Base-by-base conservation (phyloP, 163 green algal species). In the Scenedesmus sp. region DNA sequence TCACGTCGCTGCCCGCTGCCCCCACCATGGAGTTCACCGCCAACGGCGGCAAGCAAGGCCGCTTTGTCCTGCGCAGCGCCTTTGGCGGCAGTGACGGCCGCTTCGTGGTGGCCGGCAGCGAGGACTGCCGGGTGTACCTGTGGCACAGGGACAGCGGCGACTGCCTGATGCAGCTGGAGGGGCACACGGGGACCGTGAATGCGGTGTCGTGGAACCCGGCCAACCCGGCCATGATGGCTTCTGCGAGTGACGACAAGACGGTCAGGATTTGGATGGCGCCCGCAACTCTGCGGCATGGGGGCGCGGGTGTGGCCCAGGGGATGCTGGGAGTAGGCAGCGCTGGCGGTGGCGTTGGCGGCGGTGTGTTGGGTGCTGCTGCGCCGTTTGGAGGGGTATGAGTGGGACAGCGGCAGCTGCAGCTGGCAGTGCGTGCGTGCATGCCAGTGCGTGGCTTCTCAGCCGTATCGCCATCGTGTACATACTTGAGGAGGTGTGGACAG, bases 131-230 rank as follows among this genome's bases (percentile, higher is more conserved):
- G 93, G 92, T 99, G 42, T 97, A 99, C 90, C 91, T 99, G 42
- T 99, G 98, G 98, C 96, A 98, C 91, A 91, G 96, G 0, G 93
- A 95, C 84, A 97, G 65, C 3, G 96, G 95, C 5, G 94, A 98
- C 46, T 92, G 97, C 90, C 91, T 99, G 46, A 90, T 96, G 35
- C 88, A 94, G 82, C 94, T 99, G 84, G 82, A 96, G 59, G 98
- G 98, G 3, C 98, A 99, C 93, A 94, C 93, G 4, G 97, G 95
- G 13, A 98, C 97, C 0, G 96, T 99, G 51, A 99, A 99, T 92
- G 94, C 95, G 9, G 97, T 98, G 6, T 93, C 93, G 6, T 99
- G 98, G 98, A 98, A 98, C 91, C 96, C 98, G 2, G 83, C 87
- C 4, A 92, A 98, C 83, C 97, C 95, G 2, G 93, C 96, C 91